Conservation (phyloP, 768 basidiomycete genomes). For the Boletus huronensis region DNA sequence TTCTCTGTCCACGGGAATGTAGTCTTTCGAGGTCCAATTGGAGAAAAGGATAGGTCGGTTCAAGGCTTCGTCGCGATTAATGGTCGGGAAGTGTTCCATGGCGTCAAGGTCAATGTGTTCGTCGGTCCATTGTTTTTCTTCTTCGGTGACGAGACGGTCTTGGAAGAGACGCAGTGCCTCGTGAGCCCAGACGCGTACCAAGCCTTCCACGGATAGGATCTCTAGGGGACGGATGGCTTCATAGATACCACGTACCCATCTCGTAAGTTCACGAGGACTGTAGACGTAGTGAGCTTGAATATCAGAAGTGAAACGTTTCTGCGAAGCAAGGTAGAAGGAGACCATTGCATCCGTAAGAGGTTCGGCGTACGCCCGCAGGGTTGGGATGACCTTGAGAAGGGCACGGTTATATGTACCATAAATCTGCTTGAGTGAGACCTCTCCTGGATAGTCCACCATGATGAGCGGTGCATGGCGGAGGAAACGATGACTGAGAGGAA, state of each 20-base stretch:
- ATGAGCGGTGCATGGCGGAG: conserved; percentile 94
- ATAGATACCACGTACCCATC: conserved; percentile 96
- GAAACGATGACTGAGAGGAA: conserved; percentile 97
- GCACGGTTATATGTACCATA: conserved; percentile 98
- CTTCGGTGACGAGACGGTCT: conserved; percentile 91
- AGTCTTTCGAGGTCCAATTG: conserved; percentile 98
- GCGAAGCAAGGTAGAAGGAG: conserved; percentile 88
- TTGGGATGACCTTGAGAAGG: conserved; percentile 91
- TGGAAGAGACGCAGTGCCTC: conserved; percentile 97
- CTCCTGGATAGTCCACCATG: conserved; percentile 99
- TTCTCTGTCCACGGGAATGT: conserved; percentile 93
- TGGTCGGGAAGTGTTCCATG: conserved; percentile 88
- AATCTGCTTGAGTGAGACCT: conserved; percentile 94
- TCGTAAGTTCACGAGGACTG: conserved; percentile 96
- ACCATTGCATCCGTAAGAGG: conserved; percentile 99
- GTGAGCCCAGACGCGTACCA: conserved; percentile 97
- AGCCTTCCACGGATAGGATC: conserved; percentile 88
- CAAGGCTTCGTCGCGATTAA: conserved; percentile 84
- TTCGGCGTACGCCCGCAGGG: conserved; percentile 86
- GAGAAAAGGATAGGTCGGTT: conserved; percentile 92
- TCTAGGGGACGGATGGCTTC: conserved; percentile 95
- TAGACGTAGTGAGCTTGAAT: conserved; percentile 99
- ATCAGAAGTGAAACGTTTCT: conserved; percentile 92
- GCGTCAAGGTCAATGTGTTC: conserved; percentile 84
- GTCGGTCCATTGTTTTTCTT: conserved; percentile 94